These are phyloP conservation scores for Candida ficus DNA, from an alignment of 805 yeast species.

Conservation along the genomic window DNA sequence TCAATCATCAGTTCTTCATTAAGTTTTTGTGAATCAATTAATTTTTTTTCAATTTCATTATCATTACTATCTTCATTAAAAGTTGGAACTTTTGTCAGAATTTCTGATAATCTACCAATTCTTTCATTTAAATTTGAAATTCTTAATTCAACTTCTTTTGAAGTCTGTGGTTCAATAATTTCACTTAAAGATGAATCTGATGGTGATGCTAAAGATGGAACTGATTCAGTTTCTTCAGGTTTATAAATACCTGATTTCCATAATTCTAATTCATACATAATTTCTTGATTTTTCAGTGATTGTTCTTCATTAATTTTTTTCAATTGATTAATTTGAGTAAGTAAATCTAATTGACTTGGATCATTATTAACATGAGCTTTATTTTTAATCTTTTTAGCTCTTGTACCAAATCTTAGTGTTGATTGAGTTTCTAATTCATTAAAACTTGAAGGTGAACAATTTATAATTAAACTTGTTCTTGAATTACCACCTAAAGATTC, in stretches of 20 bases:
- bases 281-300: slow-evolving; percentile 12
- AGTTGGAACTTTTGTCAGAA: slow-evolving; percentile 14
- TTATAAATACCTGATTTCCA: slow-evolving; percentile 19
- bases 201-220: background rate
- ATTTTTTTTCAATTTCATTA: slow-evolving; percentile 4
- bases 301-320: slow-evolving; percentile 16
- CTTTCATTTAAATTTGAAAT: slow-evolving; percentile 7
- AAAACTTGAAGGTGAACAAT: slow-evolving; percentile 58
- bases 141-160: background rate
- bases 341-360: slow-evolving; percentile 20
- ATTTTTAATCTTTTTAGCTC: slow-evolving; percentile 67
- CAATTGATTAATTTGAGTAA: slow-evolving; percentile 19
- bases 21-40: slow-evolving; percentile 17
- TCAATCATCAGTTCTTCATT: slow-evolving; percentile 21
- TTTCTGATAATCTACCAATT: slow-evolving; percentile 12
- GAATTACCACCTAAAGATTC: slow-evolving; percentile 83
- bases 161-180: background rate
- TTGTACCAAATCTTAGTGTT: slow-evolving; percentile 66
- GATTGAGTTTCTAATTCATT: slow-evolving; percentile 65
- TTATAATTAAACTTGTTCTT: slow-evolving; percentile 65
- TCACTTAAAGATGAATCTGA: background rate
- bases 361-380: slow-evolving; percentile 51
- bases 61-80: background rate
- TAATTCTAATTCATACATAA: slow-evolving; percentile 20
- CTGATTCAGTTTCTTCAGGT: slow-evolving; percentile 1